A percentile compares a stretch with the other conserved stretches of the same genome.
Evolutionary conservation across 768 basidiomycete genomes (phyloP).

Genomic region (button mushroom (Agaricus bisporus)): DNA sequence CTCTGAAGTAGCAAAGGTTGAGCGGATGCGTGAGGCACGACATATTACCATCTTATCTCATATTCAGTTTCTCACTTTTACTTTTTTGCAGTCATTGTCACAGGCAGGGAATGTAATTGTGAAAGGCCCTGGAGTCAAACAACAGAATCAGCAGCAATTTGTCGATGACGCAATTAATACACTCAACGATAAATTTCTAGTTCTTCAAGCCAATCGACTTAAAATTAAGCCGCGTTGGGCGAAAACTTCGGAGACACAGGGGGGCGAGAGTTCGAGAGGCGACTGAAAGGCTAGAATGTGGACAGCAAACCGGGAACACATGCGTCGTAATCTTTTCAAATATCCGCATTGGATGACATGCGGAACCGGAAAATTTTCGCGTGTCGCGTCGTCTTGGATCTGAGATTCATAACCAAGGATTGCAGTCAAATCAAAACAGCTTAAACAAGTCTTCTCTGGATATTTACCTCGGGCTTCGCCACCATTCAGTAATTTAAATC

Average conservation of each 20-base stretch:
- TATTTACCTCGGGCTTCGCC: too few species aligned
- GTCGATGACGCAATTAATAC: conserved; percentile 7
- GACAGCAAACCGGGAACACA: too few species aligned
- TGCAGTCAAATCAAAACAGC: too few species aligned
- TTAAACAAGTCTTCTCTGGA: too few species aligned
- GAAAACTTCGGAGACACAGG: conserved; percentile 2
- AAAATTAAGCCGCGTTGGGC: conserved; percentile 13
- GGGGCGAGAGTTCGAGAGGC: neutral
- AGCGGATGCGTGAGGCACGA: conserved; percentile 20
- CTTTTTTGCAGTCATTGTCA: conserved; percentile 12
- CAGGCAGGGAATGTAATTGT: conserved; percentile 6
- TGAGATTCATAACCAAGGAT: too few species aligned
- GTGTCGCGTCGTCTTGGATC: too few species aligned
- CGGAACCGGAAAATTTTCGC: too few species aligned
- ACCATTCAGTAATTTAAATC: too few species aligned
- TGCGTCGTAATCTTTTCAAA: too few species aligned
- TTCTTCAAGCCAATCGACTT: conserved; percentile 11
- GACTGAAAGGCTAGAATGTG: neutral
- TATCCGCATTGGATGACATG: too few species aligned
- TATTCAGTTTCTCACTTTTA: neutral
- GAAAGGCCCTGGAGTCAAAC: neutral
- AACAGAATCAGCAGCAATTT: neutral
- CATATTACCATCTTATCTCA: neutral
- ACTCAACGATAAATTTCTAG: conserved; percentile 11
- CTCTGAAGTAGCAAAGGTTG: conserved; percentile 19